phyloP scores from a whole-genome alignment of 1,139 yeast species.

The Candida sp. region DNA sequence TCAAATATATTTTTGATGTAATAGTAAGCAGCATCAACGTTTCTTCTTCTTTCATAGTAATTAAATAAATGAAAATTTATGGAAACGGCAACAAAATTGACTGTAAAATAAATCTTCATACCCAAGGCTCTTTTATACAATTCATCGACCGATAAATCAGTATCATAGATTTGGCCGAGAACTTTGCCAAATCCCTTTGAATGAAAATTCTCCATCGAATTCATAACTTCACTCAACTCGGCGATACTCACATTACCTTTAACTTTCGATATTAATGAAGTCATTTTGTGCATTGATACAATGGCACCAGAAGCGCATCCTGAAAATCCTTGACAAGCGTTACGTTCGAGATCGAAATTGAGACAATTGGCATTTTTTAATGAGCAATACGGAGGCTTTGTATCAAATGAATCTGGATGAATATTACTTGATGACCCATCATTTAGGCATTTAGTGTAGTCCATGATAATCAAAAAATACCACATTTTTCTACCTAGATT shows the following conservation, averaged over 20 bases:
- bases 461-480: slow-evolving; percentile 29
- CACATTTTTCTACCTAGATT: slow-evolving; percentile 34
- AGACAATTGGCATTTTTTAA: slow-evolving; percentile 28
- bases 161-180: slow-evolving; percentile 5
- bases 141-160: not conserved
- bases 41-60: slow-evolving; percentile 28
- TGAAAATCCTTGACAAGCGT: slow-evolving; percentile 12
- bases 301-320: slow-evolving; percentile 13
- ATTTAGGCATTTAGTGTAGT: slow-evolving; percentile 31
- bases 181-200: slow-evolving; percentile 11
- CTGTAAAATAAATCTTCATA: slow-evolving; percentile 20
- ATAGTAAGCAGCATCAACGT: slow-evolving; percentile 21
- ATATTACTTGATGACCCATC: slow-evolving; percentile 37
- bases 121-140: slow-evolving; percentile 11
- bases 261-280: slow-evolving; percentile 16
- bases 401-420: slow-evolving; percentile 27
- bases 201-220: slow-evolving; percentile 15
- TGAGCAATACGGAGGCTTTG: slow-evolving; percentile 27
- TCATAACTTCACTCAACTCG: slow-evolving; percentile 14
- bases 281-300: slow-evolving; percentile 15
- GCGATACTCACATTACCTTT: slow-evolving; percentile 15
- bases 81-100: slow-evolving; percentile 18
- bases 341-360: slow-evolving; percentile 23
- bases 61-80: slow-evolving; percentile 33
- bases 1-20: slow-evolving; percentile 27